Evolutionary conservation across 768 basidiomycete species (phyloP).

Genomic region (Agaricus sinodeliciosus): DNA sequence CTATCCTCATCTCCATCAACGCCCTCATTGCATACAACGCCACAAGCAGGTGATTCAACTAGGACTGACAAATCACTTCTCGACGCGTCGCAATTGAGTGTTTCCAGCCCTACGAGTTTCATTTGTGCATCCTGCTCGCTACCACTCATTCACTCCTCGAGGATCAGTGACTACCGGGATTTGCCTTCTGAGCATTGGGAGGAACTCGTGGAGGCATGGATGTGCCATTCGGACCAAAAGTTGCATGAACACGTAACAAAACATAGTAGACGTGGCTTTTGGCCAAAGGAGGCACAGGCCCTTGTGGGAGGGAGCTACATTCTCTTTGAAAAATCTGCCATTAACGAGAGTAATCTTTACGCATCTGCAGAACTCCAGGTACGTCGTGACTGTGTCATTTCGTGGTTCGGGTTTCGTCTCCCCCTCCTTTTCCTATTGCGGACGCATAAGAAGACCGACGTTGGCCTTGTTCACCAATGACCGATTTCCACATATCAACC

Average conservation of each 20-base stretch:
- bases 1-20: not conserved
- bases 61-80: slow-evolving; percentile 38
- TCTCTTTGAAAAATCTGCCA: slow-evolving; percentile 58
- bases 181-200: slow-evolving; percentile 97
- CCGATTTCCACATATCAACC: slow-evolving; percentile 24
- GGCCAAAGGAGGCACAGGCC: slow-evolving; percentile 66
- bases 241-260: slow-evolving; percentile 64
- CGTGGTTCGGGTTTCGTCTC: slow-evolving; percentile 9
- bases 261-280: slow-evolving; percentile 61
- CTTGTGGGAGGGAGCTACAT: slow-evolving; percentile 90
- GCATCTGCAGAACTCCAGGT: slow-evolving; percentile 45
- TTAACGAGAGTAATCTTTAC: slow-evolving; percentile 48
- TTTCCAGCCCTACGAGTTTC: slow-evolving; percentile 55
- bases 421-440: slow-evolving; percentile 23
- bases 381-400: slow-evolving; percentile 26
- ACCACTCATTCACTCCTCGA: slow-evolving; percentile 56
- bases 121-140: slow-evolving; percentile 77
- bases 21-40: slow-evolving; percentile 8
- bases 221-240: slow-evolving; percentile 91
- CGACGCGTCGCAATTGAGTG: slow-evolving; percentile 59
- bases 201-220: slow-evolving; percentile 96
- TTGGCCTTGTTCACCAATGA: slow-evolving; percentile 54
- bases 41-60: slow-evolving; percentile 15
- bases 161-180: slow-evolving; percentile 59
- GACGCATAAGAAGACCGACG: slow-evolving; percentile 93